These are phyloP conservation scores for Salvia splendens DNA, from an alignment of 257 asterid species.

Conservation along the genomic window DNA sequence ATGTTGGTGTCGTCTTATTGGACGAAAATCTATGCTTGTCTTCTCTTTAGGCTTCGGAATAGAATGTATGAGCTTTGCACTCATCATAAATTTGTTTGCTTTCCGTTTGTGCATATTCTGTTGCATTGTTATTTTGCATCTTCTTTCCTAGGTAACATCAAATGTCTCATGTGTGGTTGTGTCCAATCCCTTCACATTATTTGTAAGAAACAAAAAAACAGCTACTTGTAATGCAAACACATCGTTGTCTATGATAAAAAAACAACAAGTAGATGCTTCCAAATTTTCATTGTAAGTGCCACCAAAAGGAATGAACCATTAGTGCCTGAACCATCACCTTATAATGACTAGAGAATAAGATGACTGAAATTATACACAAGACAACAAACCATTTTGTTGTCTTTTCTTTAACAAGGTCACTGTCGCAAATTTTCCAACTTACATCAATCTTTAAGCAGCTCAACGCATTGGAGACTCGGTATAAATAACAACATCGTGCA, in stretches of 20 bases:
- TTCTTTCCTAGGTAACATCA: conserved; percentile 19
- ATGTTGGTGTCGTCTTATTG: too few relatives aligned
- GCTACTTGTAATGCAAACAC: background rate
- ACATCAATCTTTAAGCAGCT: background rate
- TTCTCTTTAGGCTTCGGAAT: background rate
- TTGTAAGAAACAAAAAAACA: background rate
- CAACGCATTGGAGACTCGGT: background rate
- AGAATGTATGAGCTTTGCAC: background rate
- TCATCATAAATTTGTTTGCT: background rate
- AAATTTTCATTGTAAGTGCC: conserved; percentile 10
- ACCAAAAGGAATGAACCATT: background rate
- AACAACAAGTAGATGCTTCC: background rate
- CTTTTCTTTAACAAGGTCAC: background rate
- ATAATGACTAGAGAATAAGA: conserved; percentile 10
- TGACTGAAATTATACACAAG: background rate
- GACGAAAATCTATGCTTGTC: background rate
- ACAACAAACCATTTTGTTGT: background rate
- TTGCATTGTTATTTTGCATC: background rate
- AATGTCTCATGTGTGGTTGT: background rate
- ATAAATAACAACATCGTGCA: background rate
- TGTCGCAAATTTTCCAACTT: background rate
- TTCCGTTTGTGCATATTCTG: conserved; percentile 2
- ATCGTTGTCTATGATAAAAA: conserved; percentile 3
- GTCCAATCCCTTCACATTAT: background rate
- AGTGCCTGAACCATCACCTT: background rate